Base-by-base conservation (phyloP, 2,329 filamentous ascomycete species). In the Aspergillus tubingensis region DNA sequence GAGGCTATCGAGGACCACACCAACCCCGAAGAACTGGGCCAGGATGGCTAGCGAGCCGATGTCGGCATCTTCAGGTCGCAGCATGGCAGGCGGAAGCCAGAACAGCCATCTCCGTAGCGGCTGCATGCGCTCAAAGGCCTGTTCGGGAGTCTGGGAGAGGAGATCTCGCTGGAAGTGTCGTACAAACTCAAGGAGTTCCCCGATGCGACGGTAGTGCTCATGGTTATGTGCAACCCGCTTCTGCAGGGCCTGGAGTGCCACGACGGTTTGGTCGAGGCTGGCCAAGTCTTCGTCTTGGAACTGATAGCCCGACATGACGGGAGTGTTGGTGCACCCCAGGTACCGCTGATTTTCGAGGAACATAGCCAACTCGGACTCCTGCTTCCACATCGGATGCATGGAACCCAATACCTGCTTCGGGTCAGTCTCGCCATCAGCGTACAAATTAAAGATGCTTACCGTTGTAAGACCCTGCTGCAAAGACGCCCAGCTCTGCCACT, bases 401-500 rank as follows among this genome's bases (percentile, higher is more conserved):
- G 91, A 90, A 70, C 92, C 88, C 67, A 97, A 90, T 56, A 98
- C 53, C 53, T 55, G 17, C 15, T 4, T 36, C 2, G 10, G 25
- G 41, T 55, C n/a, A 55, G 53, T 19, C 17, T 44, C 8, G 7
- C 19, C 17, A 7, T 21, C 23, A 17, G 5, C n/a, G 38, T 2
- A 2, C 11, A 2, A 21, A 5, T 21, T 11, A 21, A 3, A 21
- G 38, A 19, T 17, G 47, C 53, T 15, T 55, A 55, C 92, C 58
- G 91, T 93, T 58, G 91, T 92, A 62, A 93, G 93, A 61, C 93
- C 94, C 72, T 94, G 91, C 83, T 96, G 95, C 62, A 97, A 82
- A 67, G 93, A 93, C 64, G 90, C 92, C 94, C 94, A 98, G 77
- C 89, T 91, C 82, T 84, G 96, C 94, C 93, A 98, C 80, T 98